These are phyloP conservation scores for Citeromyces nyonsensis DNA, from an alignment of 805 yeast genomes.

Conservation along the genomic window DNA sequence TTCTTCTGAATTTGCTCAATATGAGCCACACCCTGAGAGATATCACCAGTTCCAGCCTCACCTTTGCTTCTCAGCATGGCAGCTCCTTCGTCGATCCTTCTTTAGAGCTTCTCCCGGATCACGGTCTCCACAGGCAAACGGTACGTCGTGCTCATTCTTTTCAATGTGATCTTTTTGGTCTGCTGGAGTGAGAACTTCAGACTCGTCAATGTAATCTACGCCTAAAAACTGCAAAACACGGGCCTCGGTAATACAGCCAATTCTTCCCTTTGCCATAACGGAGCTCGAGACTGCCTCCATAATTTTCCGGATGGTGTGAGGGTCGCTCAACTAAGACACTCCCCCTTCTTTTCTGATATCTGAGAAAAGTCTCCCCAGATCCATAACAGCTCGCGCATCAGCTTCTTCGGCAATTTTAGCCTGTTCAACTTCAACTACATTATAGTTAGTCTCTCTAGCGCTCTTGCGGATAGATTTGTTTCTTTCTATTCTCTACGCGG, in stretches of 20 bases:
- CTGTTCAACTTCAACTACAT: constrained; percentile 64
- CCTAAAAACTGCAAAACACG: constrained; percentile 58
- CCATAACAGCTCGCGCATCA: constrained; percentile 87
- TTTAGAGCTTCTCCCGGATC: constrained; percentile 70
- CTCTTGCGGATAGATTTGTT: too few relatives aligned
- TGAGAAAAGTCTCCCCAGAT: constrained; percentile 72
- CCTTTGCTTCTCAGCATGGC: constrained; percentile 83
- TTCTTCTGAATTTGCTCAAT: constrained; percentile 44
- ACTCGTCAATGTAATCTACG: constrained; percentile 72
- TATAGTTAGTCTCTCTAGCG: too few relatives aligned
- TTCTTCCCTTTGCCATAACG: constrained; percentile 79
- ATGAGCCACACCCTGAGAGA: constrained; percentile 70
- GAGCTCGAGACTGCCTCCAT: constrained; percentile 58
- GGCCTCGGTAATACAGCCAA: constrained; percentile 76
- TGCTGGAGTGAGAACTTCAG: constrained; percentile 76
- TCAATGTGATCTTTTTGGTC: constrained; percentile 51
- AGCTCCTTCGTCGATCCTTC: constrained; percentile 71
- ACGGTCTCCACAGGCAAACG: constrained; percentile 77
- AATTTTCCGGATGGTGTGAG: constrained; percentile 59
- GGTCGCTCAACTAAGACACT: constrained; percentile 80
- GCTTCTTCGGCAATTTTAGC: constrained; percentile 70
- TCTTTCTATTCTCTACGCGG: too few relatives aligned
- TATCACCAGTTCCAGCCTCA: constrained; percentile 83
- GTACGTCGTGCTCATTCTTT: constrained; percentile 46
- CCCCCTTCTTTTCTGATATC: constrained; percentile 74